phyloP scores from a whole-genome alignment of 805 yeast genomes.

The Yamadazyma tumulicola region DNA sequence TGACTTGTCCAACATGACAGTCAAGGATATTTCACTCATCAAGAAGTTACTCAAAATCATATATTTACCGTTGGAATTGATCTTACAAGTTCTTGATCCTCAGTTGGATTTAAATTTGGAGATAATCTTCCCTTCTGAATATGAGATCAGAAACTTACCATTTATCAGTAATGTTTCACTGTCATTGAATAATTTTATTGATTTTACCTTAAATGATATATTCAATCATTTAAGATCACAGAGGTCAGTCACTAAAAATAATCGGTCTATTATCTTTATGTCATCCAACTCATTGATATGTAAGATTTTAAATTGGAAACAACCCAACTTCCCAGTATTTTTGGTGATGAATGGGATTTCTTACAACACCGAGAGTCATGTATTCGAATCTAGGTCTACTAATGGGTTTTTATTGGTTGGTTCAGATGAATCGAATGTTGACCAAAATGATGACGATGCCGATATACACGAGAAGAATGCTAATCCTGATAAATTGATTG shows the following conservation, averaged over 20 bases:
- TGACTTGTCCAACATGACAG: conserved; percentile 36
- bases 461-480: conserved; percentile 13
- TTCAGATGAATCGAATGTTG: conserved; percentile 3
- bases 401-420: conserved; percentile 37
- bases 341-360: conserved; percentile 72
- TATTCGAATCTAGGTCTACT: conserved; percentile 38
- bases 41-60: conserved; percentile 43
- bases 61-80: conserved; percentile 56
- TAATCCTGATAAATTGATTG: conserved; percentile 17
- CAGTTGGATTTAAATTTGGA: conserved; percentile 69
- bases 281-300: conserved; percentile 89
- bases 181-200: conserved; percentile 72
- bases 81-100: conserved; percentile 54
- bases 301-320: conserved; percentile 95
- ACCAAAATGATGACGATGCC: conserved; percentile 5
- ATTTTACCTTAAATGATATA: conserved; percentile 62
- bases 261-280: conserved; percentile 75
- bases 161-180: conserved; percentile 40
- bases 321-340: conserved; percentile 94
- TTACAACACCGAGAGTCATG: conserved; percentile 20
- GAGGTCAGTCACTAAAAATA: conserved; percentile 19
- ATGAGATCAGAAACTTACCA: conserved; percentile 36
- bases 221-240: conserved; percentile 69
- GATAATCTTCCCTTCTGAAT: conserved; percentile 68
- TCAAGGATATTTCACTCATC: conserved; percentile 35